phyloP scores from a whole-genome alignment of 225 moss, liverwort and hornwort species.

The Asterella californica region DNA sequence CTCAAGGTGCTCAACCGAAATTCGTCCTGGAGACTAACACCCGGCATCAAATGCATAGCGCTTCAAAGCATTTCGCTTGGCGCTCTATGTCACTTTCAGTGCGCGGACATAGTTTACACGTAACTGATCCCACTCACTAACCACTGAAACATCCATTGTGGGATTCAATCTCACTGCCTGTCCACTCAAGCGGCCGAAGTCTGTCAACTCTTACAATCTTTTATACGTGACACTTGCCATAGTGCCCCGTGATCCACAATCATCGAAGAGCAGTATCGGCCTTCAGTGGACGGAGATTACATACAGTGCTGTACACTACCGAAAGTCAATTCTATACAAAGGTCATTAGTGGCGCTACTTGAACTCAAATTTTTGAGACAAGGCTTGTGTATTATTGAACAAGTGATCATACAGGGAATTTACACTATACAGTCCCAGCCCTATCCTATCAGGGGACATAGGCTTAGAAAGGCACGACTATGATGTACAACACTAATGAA shows the following conservation, averaged over 20 bases:
- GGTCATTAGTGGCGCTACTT: background rate
- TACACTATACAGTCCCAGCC: constrained; percentile 23
- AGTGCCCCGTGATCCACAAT: background rate
- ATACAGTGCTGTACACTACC: too few species aligned
- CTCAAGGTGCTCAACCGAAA: too few species aligned
- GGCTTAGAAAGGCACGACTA: background rate
- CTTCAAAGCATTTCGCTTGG: too few species aligned
- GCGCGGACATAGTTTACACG: too few species aligned
- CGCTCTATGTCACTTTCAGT: too few species aligned
- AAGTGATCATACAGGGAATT: constrained; percentile 15
- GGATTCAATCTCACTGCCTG: too few species aligned
- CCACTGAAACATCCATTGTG: too few species aligned
- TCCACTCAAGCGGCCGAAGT: too few species aligned
- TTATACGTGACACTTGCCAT: background rate
- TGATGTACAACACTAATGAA: constrained; percentile 7
- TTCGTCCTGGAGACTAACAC: too few species aligned
- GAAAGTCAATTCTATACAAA: background rate
- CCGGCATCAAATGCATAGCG: too few species aligned
- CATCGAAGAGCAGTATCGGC: background rate
- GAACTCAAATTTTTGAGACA: constrained; percentile 15
- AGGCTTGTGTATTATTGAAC: constrained; percentile 16
- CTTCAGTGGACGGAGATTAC: background rate
- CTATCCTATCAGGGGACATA: constrained; percentile 5
- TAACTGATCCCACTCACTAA: too few species aligned
- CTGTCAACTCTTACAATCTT: background rate